Conservation (phyloP, 192 early-diverging fungal species). For the Phycomyces nitens region DNA sequence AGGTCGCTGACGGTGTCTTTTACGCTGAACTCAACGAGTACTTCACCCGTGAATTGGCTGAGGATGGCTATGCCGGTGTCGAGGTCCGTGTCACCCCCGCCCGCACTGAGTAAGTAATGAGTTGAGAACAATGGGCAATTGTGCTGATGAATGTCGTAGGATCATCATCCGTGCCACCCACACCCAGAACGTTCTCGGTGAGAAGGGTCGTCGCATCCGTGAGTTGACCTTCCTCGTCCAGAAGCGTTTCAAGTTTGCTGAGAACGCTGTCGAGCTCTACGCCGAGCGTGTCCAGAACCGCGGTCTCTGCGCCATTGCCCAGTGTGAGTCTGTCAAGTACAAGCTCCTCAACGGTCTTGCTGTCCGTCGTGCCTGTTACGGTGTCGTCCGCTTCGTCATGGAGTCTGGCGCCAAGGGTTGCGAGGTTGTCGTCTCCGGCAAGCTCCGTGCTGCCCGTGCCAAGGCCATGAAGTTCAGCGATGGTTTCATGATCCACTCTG, state of each 20-base stretch:
- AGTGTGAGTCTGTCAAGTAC: slow-evolving; percentile 98
- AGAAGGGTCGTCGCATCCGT: slow-evolving; percentile 98
- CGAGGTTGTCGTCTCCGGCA: slow-evolving; percentile 98
- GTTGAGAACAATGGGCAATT: too few species aligned
- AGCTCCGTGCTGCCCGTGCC: slow-evolving; percentile 99
- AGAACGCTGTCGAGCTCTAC: slow-evolving; percentile 97
- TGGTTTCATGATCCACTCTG: slow-evolving; percentile 99
- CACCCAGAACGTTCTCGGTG: slow-evolving; percentile 96
- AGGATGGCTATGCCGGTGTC: slow-evolving; percentile 99
- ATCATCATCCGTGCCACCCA: slow-evolving; percentile 99
- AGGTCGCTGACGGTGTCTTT: slow-evolving; percentile 99
- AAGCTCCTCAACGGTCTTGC: slow-evolving; percentile 97
- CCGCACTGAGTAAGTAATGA: slow-evolving; percentile 69
- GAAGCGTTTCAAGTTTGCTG: slow-evolving; percentile 99
- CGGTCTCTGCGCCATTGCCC: slow-evolving; percentile 97
- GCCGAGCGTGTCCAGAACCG: slow-evolving; percentile 97
- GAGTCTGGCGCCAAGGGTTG: slow-evolving; percentile 99
- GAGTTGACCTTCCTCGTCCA: slow-evolving; percentile 97
- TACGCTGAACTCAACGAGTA: slow-evolving; percentile 99
- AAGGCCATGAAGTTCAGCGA: slow-evolving; percentile 99
- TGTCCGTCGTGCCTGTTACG: slow-evolving; percentile 97
- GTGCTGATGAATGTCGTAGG: slow-evolving; percentile 2
- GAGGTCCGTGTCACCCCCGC: slow-evolving; percentile 99
- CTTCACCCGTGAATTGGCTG: slow-evolving; percentile 94
- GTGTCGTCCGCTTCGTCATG: slow-evolving; percentile 98